A percentile compares a stretch with the other conserved stretches of the same genome.
Conservation (phyloP, 495 filamentous ascomycete species). For the Elaphomyces granulatus region DNA sequence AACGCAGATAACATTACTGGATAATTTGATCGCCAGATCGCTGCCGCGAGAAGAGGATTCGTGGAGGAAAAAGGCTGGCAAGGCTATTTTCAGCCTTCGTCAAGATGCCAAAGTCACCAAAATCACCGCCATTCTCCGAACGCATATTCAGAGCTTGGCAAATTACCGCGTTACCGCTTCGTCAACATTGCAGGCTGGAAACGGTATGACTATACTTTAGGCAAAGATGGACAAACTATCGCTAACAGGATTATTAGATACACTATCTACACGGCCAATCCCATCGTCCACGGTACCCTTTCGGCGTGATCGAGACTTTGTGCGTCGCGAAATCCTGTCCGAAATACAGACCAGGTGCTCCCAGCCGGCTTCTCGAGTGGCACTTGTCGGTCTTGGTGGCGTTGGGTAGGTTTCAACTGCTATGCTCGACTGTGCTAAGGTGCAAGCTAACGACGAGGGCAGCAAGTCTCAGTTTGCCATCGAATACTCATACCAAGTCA, state of each 20-base stretch:
- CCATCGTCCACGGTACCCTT: slow-evolving; percentile 19
- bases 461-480: slow-evolving; percentile 31
- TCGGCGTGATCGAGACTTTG: slow-evolving; percentile 24
- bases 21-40: slow-evolving; percentile 10
- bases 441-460: slow-evolving; percentile 1
- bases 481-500: slow-evolving; percentile 23
- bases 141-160: slow-evolving; percentile 12
- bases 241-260: too few species aligned
- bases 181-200: too few species aligned
- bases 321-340: slow-evolving; percentile 29
- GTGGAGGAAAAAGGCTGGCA: slow-evolving; percentile 6
- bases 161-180: slow-evolving; percentile 8
- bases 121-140: slow-evolving; percentile 11
- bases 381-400: slow-evolving; percentile 20
- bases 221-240: too few species aligned
- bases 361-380: slow-evolving; percentile 12
- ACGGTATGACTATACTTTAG: too few species aligned
- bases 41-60: slow-evolving; percentile 9
- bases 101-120: slow-evolving; percentile 15
- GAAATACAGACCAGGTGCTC: too few species aligned
- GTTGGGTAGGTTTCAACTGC: slow-evolving; percentile 11
- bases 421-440: background rate
- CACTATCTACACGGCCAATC: too few species aligned
- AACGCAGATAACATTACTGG: slow-evolving; percentile 9
- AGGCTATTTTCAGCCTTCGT: slow-evolving; percentile 12